phyloP scores from a whole-genome alignment of 163 green algal species.

The Prototheca wickerhamii region DNA sequence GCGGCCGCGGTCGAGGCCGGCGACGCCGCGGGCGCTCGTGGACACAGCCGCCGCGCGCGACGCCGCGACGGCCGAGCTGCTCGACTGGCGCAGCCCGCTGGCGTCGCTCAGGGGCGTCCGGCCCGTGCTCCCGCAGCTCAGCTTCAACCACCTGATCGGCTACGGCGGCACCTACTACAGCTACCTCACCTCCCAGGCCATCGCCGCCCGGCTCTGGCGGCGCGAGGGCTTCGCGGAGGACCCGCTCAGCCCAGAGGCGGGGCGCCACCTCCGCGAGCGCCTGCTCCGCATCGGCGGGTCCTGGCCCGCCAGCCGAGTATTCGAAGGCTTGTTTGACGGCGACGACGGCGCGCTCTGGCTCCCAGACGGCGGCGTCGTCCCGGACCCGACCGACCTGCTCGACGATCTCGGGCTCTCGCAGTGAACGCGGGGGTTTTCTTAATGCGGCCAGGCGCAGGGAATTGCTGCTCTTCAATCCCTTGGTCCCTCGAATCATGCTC shows the following conservation, averaged over 20 bases:
- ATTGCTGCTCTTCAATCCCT: too few species aligned
- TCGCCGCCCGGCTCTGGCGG: conserved; percentile 57
- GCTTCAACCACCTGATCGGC: conserved; percentile 66
- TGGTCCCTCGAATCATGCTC: too few species aligned
- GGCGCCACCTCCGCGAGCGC: conserved; percentile 18
- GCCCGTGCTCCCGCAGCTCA: background rate
- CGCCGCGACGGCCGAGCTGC: background rate
- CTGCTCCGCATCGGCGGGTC: too few species aligned
- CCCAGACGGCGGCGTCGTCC: too few species aligned
- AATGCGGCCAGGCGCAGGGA: too few species aligned
- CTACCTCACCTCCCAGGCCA: conserved; percentile 63
- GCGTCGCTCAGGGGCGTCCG: background rate
- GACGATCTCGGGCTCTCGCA: too few species aligned
- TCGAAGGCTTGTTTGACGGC: too few species aligned
- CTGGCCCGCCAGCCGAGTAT: too few species aligned
- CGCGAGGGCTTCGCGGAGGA: conserved; percentile 34
- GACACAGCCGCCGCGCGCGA: background rate
- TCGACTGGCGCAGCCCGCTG: conserved; percentile 5
- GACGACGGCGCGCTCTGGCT: too few species aligned
- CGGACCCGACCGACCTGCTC: too few species aligned
- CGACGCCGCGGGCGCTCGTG: background rate
- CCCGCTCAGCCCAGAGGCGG: conserved; percentile 29
- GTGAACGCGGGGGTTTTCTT: too few species aligned
- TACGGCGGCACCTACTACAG: conserved; percentile 75
- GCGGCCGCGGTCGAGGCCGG: background rate